Evolutionary conservation across 108 stramenopile genomes (phyloP).

Genomic region (Asterionellopsis glacialis): DNA sequence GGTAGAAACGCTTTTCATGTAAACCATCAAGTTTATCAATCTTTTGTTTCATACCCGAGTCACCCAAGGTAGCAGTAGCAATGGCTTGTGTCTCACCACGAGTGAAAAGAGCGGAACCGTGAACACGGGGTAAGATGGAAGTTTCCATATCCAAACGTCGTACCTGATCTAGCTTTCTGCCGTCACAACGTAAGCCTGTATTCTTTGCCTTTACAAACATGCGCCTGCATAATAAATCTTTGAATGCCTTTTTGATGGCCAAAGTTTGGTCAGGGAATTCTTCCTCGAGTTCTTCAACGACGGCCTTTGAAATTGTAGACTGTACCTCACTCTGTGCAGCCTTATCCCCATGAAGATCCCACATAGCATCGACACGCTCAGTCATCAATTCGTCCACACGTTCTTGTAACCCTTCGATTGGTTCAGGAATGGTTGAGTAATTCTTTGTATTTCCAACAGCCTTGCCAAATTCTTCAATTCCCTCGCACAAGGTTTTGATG

Average conservation of each 20-base stretch:
- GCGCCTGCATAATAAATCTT: slow-evolving; percentile 33
- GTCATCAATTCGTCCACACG: slow-evolving; percentile 18
- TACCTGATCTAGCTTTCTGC: slow-evolving; percentile 22
- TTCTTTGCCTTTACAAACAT: slow-evolving; percentile 24
- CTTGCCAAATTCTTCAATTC: background rate
- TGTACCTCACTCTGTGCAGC: background rate
- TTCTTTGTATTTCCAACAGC: slow-evolving; percentile 9
- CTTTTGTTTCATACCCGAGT: slow-evolving; percentile 85
- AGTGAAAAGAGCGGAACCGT: slow-evolving; percentile 77
- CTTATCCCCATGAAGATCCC: background rate
- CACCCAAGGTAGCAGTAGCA: slow-evolving; percentile 69
- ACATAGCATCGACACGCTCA: slow-evolving; percentile 36
- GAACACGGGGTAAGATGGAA: slow-evolving; percentile 46
- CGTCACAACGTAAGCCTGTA: slow-evolving; percentile 46
- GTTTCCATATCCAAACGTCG: slow-evolving; percentile 27
- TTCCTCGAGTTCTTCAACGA: background rate
- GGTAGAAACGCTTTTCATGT: slow-evolving; percentile 48
- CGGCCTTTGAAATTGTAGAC: background rate
- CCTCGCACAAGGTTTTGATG: slow-evolving; percentile 37
- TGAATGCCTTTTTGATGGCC: slow-evolving; percentile 35
- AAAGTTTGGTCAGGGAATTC: slow-evolving; percentile 25
- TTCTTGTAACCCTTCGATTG: slow-evolving; percentile 19
- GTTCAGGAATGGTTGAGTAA: slow-evolving; percentile 15
- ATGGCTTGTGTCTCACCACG: slow-evolving; percentile 88
- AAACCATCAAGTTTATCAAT: slow-evolving; percentile 50